A percentile compares a stretch with the other conserved stretches of the same genome.
Conservation (phyloP, 2,329 filamentous ascomycete genomes). For the Rutstroemia sp. region DNA sequence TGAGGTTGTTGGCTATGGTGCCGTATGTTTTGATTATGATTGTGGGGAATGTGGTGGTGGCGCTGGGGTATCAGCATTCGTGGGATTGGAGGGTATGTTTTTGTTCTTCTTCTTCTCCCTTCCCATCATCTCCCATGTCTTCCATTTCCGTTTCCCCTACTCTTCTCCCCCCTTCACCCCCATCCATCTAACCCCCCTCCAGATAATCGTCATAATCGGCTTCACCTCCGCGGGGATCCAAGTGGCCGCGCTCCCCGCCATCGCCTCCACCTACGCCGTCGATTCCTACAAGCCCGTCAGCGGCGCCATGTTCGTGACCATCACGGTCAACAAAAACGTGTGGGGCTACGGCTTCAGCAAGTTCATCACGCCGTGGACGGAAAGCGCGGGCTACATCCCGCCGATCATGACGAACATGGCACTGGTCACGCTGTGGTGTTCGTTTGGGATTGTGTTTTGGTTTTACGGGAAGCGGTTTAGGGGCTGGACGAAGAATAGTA, state of each 20-base stretch:
- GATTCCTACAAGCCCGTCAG: conserved; percentile 58
- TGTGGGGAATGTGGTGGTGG: conserved; percentile 48
- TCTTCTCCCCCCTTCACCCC: not conserved
- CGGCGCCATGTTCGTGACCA: conserved; percentile 50
- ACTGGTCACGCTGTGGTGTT: conserved; percentile 45
- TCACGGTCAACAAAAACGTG: conserved; percentile 57
- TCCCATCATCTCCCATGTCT: not conserved
- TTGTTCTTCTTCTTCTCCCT: not conserved
- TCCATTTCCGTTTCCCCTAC: not conserved
- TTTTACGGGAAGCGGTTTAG: conserved; percentile 51
- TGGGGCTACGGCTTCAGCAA: conserved; percentile 55
- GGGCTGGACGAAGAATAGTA: not conserved
- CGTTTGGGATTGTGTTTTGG: conserved; percentile 45
- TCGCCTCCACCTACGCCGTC: conserved; percentile 48
- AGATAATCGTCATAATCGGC: conserved; percentile 45
- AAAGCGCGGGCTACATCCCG: conserved; percentile 41
- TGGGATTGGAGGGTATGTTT: conserved; percentile 43
- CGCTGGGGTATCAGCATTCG: conserved; percentile 43
- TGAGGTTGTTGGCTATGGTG: conserved; percentile 30
- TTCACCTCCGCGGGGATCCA: conserved; percentile 50
- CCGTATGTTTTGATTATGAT: conserved; percentile 34
- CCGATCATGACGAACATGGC: conserved; percentile 55
- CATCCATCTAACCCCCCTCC: not conserved
- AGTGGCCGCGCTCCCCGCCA: conserved; percentile 51
- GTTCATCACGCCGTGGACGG: conserved; percentile 47